Percentiles rank a stretch among this genome's conserved stretches.
Evolutionary conservation across 495 filamentous ascomycete species (phyloP).

Genomic region (Lasiosphaeria hispida): DNA sequence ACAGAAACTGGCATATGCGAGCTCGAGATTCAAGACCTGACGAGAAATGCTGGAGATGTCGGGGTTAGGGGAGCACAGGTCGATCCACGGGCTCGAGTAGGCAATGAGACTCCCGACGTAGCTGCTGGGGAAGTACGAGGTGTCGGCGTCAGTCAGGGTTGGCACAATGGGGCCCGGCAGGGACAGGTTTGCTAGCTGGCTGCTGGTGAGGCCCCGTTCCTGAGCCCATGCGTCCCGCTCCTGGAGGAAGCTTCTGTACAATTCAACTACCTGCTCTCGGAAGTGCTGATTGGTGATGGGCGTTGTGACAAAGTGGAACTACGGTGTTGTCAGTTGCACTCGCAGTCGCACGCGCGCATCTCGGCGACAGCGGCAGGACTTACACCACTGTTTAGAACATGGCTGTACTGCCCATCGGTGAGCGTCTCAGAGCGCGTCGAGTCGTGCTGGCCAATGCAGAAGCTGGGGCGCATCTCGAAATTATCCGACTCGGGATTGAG

Average conservation of each 20-base stretch:
- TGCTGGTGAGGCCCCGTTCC: slow-evolving; percentile 17
- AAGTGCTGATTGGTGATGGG: slow-evolving; percentile 85
- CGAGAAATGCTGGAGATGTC: slow-evolving; percentile 77
- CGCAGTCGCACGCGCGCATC: not conserved
- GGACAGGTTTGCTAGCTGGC: slow-evolving; percentile 28
- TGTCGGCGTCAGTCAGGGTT: slow-evolving; percentile 70
- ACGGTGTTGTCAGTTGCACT: slow-evolving; percentile 2
- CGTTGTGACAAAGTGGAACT: slow-evolving; percentile 93
- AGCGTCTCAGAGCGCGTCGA: slow-evolving; percentile 59
- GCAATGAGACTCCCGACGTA: slow-evolving; percentile 69
- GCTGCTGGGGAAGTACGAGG: slow-evolving; percentile 67
- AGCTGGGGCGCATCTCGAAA: slow-evolving; percentile 51
- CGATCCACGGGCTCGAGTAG: slow-evolving; percentile 83
- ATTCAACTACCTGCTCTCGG: slow-evolving; percentile 66
- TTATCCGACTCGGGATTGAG: slow-evolving; percentile 52
- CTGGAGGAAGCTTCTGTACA: slow-evolving; percentile 57
- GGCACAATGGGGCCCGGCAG: slow-evolving; percentile 57
- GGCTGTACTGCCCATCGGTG: slow-evolving; percentile 59
- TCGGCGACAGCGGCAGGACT: slow-evolving; percentile 25
- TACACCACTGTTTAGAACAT: slow-evolving; percentile 65
- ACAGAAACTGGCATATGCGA: slow-evolving; percentile 93
- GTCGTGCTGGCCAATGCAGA: slow-evolving; percentile 86
- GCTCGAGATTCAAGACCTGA: slow-evolving; percentile 84
- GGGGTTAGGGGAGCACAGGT: slow-evolving; percentile 80
- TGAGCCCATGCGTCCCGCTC: slow-evolving; percentile 26